Evolutionary conservation across 208 protist species (phyloP), one percentile per base, ranked within the genome.

Genomic region (Crithidia thermophila): DNA sequence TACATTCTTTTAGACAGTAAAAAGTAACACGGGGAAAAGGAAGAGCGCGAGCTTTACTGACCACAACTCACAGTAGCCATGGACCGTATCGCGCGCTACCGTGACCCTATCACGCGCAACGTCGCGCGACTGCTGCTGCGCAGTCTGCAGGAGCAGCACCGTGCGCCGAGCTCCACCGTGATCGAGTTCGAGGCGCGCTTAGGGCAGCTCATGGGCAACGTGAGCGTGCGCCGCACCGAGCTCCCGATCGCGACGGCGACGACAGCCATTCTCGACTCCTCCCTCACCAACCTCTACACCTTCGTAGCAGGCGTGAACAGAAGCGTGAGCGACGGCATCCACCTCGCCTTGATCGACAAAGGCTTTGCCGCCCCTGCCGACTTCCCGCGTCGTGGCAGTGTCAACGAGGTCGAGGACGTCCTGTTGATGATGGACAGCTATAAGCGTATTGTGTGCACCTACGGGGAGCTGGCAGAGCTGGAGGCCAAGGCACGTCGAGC

Each of bases 171-270:
- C 13, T 16, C 46, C 42, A 74, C 43, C 30, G 66, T 50, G 13
- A 49, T 88, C 25, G 86, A 92, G 65, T 72, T 87, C 20, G 86
- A 92, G 60, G 77, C 76, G 25, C 86, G 86, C 7, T 67, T 92
- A 6, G 86, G 86, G 8, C 77, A 62, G 13, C 67, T 79, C 53
- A 67, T 66, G 1, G 60, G 69, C 0, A 53, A 69, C 30, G 33
- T 39, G 21, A 67, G 69, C 51, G 67, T 30, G 23, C 75, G 58
- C 55, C 60, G 66, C 25, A 42, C 66, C 13, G 43, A 65, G 9
- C 64, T 91, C 21, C 73, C 72, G 8, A 71, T 87, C 3, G 52
- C 76, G 25, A 58, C 74, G 13, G 42, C 46, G 0, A 84, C 82
- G 20, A 59, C 74, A 9, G 72, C 82, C 5, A 42, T 92, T 10